Evolutionary conservation across 1,284 basidiomycete species (phyloP), one percentile per base, ranked within the genome.

Genomic region (Tilletia setariae): DNA sequence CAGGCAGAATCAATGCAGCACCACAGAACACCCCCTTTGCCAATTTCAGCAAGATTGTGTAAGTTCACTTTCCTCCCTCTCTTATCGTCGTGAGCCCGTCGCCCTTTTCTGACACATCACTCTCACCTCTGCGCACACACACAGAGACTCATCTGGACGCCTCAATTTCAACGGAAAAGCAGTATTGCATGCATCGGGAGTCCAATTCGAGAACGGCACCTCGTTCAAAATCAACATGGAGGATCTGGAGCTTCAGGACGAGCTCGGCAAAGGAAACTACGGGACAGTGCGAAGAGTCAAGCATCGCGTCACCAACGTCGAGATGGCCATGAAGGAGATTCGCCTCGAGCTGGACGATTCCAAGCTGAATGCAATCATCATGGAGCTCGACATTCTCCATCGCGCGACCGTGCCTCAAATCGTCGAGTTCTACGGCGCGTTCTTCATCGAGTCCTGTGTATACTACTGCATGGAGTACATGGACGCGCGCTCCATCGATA

Each of bases 241-340:
- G 68, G 92, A 98, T 82, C 88, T 99, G 70, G 88, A 93, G 79
- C 87, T 98, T 67, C 86, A 93, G 79, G 84, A 85, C 69, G 94
- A 97, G 83, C 87, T 98, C 51, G 95, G 95, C 44, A 90, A 90
- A 79, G 95, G 95, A 51, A 97, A 97, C 83, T 98, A 98, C 80
- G 95, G 95, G 28, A 95, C 93, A 1, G 96, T 98, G 4, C 94
- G 94, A 85, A 93, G 92, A 81, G 95, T 97, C 1, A 86, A 92
- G 56, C 95, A 98, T 81, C 92, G 89, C 72, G 93, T 93, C 15
- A 98, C 93, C 2, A 93, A 93, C 67, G 93, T 98, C 40, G 88
- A 89, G 70, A 98, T 98, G 94, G 95, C 95, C 11, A 96, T 98
- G 93, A 98, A 98, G 94, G 95, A 98, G 89, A 98, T 98, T 75